phyloP scores from a whole-genome alignment of 2,329 filamentous ascomycete genomes.

The Fusarium sp. region DNA sequence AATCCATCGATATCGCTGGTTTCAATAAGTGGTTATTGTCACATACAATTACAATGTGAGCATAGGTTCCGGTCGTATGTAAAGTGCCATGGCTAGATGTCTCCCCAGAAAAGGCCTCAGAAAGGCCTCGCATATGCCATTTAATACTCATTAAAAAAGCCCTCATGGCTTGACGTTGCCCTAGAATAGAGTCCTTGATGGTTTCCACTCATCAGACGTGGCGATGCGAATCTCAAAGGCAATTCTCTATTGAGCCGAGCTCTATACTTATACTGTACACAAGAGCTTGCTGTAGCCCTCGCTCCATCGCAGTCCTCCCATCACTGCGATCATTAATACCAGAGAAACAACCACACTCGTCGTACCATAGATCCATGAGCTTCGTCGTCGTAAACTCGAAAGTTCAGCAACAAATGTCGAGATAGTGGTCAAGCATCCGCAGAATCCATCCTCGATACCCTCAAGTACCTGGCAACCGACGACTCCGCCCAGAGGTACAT shows the following conservation, averaged over 20 bases:
- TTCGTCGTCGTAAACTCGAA: conserved; percentile 62
- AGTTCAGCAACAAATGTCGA: conserved; percentile 77
- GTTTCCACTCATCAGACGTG: not conserved
- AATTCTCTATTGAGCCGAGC: not conserved
- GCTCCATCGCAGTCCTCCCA: conserved; percentile 82
- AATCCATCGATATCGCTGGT: too few relatives aligned
- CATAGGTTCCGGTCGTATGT: too few relatives aligned
- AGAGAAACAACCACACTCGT: conserved; percentile 72
- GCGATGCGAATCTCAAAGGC: not conserved
- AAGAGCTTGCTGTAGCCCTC: conserved; percentile 61
- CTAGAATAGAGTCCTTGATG: too few relatives aligned
- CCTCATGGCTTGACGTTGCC: too few relatives aligned
- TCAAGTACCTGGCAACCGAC: conserved; percentile 77
- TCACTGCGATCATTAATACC: conserved; percentile 73
- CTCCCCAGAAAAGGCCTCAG: too few relatives aligned
- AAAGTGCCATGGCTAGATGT: too few relatives aligned
- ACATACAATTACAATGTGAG: too few relatives aligned
- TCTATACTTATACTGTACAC: conserved; percentile 29
- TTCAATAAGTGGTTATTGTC: too few relatives aligned
- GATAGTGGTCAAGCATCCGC: conserved; percentile 74
- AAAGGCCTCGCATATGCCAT: too few relatives aligned
- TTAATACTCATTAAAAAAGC: too few relatives aligned
- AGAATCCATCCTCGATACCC: conserved; percentile 76
- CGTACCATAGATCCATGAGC: conserved; percentile 76
- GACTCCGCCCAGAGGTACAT: conserved; percentile 68